These are phyloP conservation scores for Colletotrichum tofieldiae DNA, from an alignment of 2,329 filamentous ascomycete genomes.

Conservation along the genomic window DNA sequence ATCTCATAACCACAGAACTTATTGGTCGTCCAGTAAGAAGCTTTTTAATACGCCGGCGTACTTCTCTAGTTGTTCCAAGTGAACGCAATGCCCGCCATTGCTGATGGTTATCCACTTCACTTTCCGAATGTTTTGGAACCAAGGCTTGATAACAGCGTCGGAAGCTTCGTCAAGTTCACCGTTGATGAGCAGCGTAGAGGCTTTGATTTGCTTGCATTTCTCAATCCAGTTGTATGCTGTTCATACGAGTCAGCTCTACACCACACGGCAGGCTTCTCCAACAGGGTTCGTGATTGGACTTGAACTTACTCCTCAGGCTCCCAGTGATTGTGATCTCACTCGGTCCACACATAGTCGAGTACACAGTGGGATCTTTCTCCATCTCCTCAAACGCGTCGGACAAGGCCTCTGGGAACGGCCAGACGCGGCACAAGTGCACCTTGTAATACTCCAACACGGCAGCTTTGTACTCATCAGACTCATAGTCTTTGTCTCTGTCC, in stretches of 20 bases:
- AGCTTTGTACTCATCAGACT: slow-evolving; percentile 50
- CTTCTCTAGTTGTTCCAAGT: slow-evolving; percentile 51
- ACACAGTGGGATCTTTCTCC: slow-evolving; percentile 51
- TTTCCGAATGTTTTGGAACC: slow-evolving; percentile 54
- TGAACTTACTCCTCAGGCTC: slow-evolving; percentile 15
- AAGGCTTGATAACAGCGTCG: slow-evolving; percentile 53
- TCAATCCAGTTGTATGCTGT: slow-evolving; percentile 48
- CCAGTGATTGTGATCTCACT: slow-evolving; percentile 46
- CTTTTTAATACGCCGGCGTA: slow-evolving; percentile 47
- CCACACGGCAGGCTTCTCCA: neutral
- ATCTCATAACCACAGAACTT: neutral
- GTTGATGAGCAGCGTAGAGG: slow-evolving; percentile 54
- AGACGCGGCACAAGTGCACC: slow-evolving; percentile 49
- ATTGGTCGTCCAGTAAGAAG: slow-evolving; percentile 38
- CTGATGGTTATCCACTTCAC: slow-evolving; percentile 56
- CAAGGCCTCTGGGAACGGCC: slow-evolving; percentile 54
- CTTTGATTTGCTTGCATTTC: slow-evolving; percentile 49
- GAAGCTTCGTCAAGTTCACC: slow-evolving; percentile 54
- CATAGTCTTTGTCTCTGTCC: slow-evolving; percentile 48
- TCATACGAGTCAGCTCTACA: slow-evolving; percentile 43
- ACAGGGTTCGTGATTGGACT: too few relatives aligned
- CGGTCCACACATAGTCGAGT: slow-evolving; percentile 51
- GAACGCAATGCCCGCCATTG: slow-evolving; percentile 53
- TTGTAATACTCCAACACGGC: slow-evolving; percentile 52
- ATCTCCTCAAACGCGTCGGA: slow-evolving; percentile 49